phyloP scores from a whole-genome alignment of 2,329 filamentous ascomycete species.

The Beauveria scarabaeidicola region DNA sequence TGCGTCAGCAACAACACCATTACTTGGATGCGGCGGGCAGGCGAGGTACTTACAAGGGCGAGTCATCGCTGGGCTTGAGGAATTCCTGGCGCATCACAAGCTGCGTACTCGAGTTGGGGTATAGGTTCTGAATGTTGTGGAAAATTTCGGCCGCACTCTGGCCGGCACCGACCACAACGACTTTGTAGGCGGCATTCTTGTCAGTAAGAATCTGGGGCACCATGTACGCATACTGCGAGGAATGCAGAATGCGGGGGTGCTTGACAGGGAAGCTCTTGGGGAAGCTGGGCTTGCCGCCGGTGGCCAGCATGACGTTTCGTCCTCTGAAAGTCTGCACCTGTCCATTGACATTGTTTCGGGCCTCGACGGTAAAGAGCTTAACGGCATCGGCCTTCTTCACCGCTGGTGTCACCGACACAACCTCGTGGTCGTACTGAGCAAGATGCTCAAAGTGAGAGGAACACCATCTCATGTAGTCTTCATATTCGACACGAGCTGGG shows the following conservation, averaged over 20 bases:
- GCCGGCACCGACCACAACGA: slow-evolving; percentile 81
- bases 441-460: slow-evolving; percentile 66
- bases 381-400: slow-evolving; percentile 40
- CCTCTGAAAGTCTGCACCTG: slow-evolving; percentile 43
- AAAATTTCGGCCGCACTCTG: slow-evolving; percentile 96
- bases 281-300: slow-evolving; percentile 57
- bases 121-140: slow-evolving; percentile 73
- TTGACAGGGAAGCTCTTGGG: slow-evolving; percentile 60
- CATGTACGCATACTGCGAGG: slow-evolving; percentile 69
- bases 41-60: slow-evolving; percentile 66
- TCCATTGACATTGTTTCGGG: slow-evolving; percentile 53
- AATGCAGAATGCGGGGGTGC: slow-evolving; percentile 73
- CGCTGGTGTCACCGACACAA: slow-evolving; percentile 59
- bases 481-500: slow-evolving; percentile 79
- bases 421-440: slow-evolving; percentile 71
- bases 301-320: slow-evolving; percentile 56
- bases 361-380: slow-evolving; percentile 59
- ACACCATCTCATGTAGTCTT: slow-evolving; percentile 94
- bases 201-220: slow-evolving; percentile 52
- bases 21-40: not conserved
- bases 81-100: slow-evolving; percentile 78
- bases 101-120: slow-evolving; percentile 70
- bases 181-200: slow-evolving; percentile 51
- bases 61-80: slow-evolving; percentile 86
- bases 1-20: slow-evolving; percentile 13